A percentile compares a stretch with the other conserved stretches of the same genome.
Evolutionary conservation across 768 basidiomycete species (phyloP).

Genomic region (Pulveroboletus sp.): DNA sequence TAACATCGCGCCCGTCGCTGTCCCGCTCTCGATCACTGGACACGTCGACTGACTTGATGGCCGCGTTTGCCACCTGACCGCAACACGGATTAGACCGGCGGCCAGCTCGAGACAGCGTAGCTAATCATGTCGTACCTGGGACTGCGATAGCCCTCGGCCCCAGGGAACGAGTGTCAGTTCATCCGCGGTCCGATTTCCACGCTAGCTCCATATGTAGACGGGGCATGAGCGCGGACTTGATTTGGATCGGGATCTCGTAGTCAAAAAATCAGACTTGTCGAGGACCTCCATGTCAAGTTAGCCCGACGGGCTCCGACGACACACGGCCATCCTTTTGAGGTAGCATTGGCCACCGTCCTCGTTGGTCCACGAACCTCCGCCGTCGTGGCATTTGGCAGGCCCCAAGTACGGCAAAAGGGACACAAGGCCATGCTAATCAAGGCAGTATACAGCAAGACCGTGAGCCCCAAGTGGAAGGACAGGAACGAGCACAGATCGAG

Average conservation of each 20-base stretch:
- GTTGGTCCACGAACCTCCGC: conserved; percentile 16
- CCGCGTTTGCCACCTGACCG: conserved; percentile 4
- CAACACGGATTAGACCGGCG: background rate
- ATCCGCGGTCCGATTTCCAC: conserved; percentile 22
- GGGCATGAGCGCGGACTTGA: conserved; percentile 4
- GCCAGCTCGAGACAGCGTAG: background rate
- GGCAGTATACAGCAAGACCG: background rate
- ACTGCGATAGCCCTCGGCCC: conserved; percentile 22
- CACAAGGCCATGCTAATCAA: background rate
- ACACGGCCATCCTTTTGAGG: conserved; percentile 4
- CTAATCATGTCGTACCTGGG: conserved; percentile 14
- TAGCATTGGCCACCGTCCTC: background rate
- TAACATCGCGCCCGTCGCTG: background rate
- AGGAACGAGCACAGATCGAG: background rate
- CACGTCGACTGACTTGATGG: conserved; percentile 1
- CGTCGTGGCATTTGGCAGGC: conserved; percentile 12
- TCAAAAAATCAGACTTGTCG: conserved; percentile 27
- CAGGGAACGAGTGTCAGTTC: conserved; percentile 17
- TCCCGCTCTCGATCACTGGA: background rate
- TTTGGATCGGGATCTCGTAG: conserved; percentile 16
- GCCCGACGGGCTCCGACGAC: conserved; percentile 2
- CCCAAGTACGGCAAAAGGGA: conserved; percentile 4
- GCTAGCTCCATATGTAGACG: conserved; percentile 18
- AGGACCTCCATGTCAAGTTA: conserved; percentile 3
- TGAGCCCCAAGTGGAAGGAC: conserved; percentile 1